These are phyloP conservation scores for Rutstroemia sp. DNA, from an alignment of 2,329 filamentous ascomycete species.

Conservation along the genomic window DNA sequence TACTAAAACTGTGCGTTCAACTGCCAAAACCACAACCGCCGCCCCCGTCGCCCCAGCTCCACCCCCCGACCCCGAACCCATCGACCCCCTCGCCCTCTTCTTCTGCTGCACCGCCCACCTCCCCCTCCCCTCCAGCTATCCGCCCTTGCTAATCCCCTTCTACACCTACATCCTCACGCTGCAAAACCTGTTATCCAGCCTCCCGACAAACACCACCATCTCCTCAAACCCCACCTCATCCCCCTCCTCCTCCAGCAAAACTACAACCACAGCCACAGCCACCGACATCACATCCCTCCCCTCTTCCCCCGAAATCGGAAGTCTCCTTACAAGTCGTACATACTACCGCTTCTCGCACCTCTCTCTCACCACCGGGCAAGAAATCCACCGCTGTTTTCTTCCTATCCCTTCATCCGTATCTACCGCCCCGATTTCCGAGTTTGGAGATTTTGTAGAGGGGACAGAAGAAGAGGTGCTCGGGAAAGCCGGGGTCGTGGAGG, in stretches of 20 bases:
- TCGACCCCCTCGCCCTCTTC: background rate
- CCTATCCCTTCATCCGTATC: background rate
- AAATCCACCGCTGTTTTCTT: conserved; percentile 1
- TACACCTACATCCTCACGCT: background rate
- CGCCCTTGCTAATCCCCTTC: background rate
- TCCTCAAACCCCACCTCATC: too few species aligned
- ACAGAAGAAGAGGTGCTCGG: background rate
- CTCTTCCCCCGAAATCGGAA: background rate
- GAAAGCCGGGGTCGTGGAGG: background rate
- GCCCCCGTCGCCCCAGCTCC: background rate
- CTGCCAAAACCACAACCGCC: background rate
- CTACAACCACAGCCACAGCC: background rate
- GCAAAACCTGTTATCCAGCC: background rate
- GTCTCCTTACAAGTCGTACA: background rate
- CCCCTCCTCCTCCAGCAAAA: background rate
- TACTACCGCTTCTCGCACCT: conserved; percentile 5
- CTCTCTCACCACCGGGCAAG: background rate
- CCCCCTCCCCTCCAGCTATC: background rate
- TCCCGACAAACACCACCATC: background rate
- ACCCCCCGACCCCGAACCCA: background rate
- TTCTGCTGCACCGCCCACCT: background rate
- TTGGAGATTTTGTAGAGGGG: background rate
- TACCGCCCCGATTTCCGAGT: too few species aligned
- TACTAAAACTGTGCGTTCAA: background rate
- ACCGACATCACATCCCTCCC: background rate